Evolutionary conservation across 1,139 yeast species (phyloP).

Genomic region (Pichia inconspicua): DNA sequence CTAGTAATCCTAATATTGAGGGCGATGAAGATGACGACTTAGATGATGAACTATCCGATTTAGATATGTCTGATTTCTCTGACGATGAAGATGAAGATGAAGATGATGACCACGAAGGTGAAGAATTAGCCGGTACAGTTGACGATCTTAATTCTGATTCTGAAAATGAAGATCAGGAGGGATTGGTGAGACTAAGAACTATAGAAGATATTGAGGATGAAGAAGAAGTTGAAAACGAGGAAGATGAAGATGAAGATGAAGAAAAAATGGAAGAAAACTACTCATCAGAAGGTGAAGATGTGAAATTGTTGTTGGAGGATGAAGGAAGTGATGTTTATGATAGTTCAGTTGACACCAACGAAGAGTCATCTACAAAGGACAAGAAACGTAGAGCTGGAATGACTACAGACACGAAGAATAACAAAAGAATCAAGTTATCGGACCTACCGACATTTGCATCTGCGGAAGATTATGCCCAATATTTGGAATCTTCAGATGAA

Average conservation of each 20-base stretch:
- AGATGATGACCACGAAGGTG: neutral
- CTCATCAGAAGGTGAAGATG: conserved; percentile 28
- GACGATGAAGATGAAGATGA: conserved; percentile 31
- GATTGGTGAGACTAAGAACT: conserved; percentile 10
- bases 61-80: conserved; percentile 33
- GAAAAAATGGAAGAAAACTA: conserved; percentile 27
- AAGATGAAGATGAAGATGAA: conserved; percentile 17
- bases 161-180: conserved; percentile 3
- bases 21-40: conserved; percentile 41
- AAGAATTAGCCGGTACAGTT: conserved; percentile 1
- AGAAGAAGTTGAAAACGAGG: conserved; percentile 23
- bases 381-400: conserved; percentile 20
- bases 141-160: conserved; percentile 6
- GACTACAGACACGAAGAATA: conserved; percentile 32
- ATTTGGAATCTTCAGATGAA: conserved; percentile 53
- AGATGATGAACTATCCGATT: conserved; percentile 41
- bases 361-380: conserved; percentile 14
- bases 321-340: conserved; percentile 28
- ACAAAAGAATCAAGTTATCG: conserved; percentile 54
- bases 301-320: conserved; percentile 24
- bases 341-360: conserved; percentile 20
- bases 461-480: conserved; percentile 79
- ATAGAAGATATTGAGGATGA: conserved; percentile 23
- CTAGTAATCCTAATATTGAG: conserved; percentile 77
- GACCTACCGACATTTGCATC: conserved; percentile 82